Evolutionary conservation across 2,329 filamentous ascomycete species (phyloP), one percentile per base, ranked within the genome.

Genomic region (Aspergillus niger): DNA sequence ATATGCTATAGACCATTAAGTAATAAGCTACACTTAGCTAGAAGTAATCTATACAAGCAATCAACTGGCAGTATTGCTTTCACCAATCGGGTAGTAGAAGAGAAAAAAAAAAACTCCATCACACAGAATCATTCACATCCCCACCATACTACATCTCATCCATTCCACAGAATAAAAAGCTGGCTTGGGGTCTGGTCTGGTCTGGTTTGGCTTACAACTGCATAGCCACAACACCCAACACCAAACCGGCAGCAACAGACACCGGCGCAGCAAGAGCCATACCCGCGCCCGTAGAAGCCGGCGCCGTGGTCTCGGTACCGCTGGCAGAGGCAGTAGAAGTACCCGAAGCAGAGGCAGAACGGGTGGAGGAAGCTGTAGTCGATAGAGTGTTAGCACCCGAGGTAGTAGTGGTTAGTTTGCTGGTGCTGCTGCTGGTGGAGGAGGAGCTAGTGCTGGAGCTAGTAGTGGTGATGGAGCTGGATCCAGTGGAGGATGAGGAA

Each of bases 151-250:
- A 30, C 28, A 30, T 30, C 28, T 30, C 28, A 30, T 8, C 28
- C 28, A 30, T 30, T 30, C 28, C 28, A 30, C 28, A 30, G 11
- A 30, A 30, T 30, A 30, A 3, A 30, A 30, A 11, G 28, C 28
- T 30, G 20, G 20, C 20, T 30, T 30, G 28, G 28, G 28, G 3
- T 10, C 20, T 20, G 20, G 20, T 20, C 20, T 20, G 20, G 20
- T 20, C 2, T 20, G 20, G 20, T 20, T 20, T 30, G 28, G 10
- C 15, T 43, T 62, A 62, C 47, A 62, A n/a, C 49, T 8, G 50
- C 32, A 62, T 50, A 10, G 66, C 64, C n/a, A 72, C 15, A 10
- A 63, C 63, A 55, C 65, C 70, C 38, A 64, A 64, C 20, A 69
- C 10, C 32, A 71, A 30, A n/a, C 68, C 70, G 26, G 63, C 58